These are phyloP conservation scores for Cystobasidium ongulense DNA, from an alignment of 768 basidiomycete genomes.

Conservation along the genomic window DNA sequence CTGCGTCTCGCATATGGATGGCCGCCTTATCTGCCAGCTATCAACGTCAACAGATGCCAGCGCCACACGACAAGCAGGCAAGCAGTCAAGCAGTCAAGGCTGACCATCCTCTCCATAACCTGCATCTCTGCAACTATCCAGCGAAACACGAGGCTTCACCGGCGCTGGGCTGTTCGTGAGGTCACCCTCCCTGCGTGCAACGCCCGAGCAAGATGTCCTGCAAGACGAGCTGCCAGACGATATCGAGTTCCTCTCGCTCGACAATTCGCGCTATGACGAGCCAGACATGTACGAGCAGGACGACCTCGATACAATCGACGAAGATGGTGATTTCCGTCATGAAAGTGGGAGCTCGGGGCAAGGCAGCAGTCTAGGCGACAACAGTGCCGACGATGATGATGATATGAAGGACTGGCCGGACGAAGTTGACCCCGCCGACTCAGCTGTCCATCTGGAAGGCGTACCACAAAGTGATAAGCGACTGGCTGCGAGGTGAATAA, in stretches of 20 bases:
- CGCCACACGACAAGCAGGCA: not conserved
- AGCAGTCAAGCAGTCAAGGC: not conserved
- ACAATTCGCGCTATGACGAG: conserved; percentile 2
- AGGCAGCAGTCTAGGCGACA: not conserved
- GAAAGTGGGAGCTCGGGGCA: not conserved
- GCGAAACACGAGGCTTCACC: not conserved
- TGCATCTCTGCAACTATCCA: not conserved
- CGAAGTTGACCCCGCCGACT: conserved; percentile 35
- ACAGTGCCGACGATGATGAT: not conserved
- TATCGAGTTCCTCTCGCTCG: conserved; percentile 37
- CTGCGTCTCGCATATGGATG: too few relatives aligned
- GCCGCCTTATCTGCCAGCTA: not conserved
- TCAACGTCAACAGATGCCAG: too few relatives aligned
- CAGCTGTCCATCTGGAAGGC: conserved; percentile 39
- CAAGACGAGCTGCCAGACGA: conserved; percentile 32
- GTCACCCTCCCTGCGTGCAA: not conserved
- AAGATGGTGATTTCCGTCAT: conserved; percentile 27
- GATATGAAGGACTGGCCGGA: conserved; percentile 14
- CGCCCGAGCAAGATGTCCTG: conserved; percentile 16
- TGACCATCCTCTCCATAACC: not conserved
- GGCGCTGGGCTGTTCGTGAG: not conserved
- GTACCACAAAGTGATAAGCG: conserved; percentile 34
- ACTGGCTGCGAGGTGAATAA: conserved; percentile 38
- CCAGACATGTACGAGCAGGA: conserved; percentile 33
- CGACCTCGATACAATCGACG: conserved; percentile 11